These are phyloP conservation scores for Begonia masoniana DNA, from an alignment of 306 rosid species.

Conservation along the genomic window DNA sequence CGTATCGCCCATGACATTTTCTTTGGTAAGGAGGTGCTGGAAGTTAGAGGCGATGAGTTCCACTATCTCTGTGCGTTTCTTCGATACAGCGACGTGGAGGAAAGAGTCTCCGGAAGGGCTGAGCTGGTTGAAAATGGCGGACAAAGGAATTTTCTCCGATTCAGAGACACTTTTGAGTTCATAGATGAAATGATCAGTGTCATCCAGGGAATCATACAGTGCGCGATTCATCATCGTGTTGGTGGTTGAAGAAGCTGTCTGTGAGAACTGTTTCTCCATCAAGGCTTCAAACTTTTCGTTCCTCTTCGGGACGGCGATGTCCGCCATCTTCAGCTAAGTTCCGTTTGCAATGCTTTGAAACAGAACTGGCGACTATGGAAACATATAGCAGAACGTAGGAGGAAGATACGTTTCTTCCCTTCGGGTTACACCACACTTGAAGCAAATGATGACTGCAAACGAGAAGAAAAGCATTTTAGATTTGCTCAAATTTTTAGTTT, in stretches of 20 bases:
- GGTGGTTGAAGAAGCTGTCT: not conserved
- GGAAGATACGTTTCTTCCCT: too few species aligned
- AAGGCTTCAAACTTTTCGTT: not conserved
- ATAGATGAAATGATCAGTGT: not conserved
- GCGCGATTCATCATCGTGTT: not conserved
- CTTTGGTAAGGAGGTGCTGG: not conserved
- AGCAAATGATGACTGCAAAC: too few species aligned
- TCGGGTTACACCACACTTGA: too few species aligned
- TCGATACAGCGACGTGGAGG: not conserved
- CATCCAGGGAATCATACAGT: not conserved
- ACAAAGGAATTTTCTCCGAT: not conserved
- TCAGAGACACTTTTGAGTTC: not conserved
- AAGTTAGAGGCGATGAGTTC: not conserved
- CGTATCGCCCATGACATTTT: not conserved
- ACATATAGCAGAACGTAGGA: too few species aligned
- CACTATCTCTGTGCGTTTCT: not conserved
- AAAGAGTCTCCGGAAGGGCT: conserved; percentile 1
- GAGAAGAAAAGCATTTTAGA: too few species aligned
- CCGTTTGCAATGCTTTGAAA: too few species aligned
- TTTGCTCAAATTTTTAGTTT: too few species aligned
- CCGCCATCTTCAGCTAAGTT: not conserved
- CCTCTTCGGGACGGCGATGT: not conserved
- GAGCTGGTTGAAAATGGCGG: not conserved
- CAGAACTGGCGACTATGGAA: too few species aligned
- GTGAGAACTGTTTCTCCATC: not conserved